These are phyloP conservation scores for Omphalea diandra DNA, from an alignment of 441 rosid species.

Conservation along the genomic window DNA sequence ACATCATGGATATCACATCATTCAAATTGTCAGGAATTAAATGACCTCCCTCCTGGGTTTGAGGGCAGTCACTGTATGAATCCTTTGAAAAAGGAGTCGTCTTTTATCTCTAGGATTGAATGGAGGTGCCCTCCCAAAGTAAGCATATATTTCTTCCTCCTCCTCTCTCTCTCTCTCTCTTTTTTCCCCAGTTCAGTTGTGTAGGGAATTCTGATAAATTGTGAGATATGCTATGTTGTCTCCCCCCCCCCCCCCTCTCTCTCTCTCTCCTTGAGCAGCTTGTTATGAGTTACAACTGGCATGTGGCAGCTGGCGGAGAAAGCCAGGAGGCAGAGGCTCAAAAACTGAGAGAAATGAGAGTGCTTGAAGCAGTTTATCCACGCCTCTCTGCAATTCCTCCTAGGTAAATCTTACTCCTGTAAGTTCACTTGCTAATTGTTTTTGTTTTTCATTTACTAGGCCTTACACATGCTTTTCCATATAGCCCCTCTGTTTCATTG, in stretches of 20 bases:
- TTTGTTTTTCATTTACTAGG: background rate
- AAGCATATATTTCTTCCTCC: conserved; percentile 16
- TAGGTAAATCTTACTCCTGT: conserved; percentile 35
- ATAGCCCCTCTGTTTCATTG: conserved; percentile 52
- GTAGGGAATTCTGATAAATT: too few species aligned
- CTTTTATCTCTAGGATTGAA: conserved; percentile 30
- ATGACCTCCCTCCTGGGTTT: conserved; percentile 46
- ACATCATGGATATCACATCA: conserved; percentile 14
- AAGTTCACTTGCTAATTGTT: background rate
- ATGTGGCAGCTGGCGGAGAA: conserved; percentile 83
- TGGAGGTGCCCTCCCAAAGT: conserved; percentile 68
- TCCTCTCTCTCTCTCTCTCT: too few species aligned
- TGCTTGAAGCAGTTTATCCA: conserved; percentile 85
- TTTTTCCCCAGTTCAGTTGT: too few species aligned
- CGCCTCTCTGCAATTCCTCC: conserved; percentile 75
- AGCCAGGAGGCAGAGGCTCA: conserved; percentile 63
- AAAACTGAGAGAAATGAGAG: conserved; percentile 68
- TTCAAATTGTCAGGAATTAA: conserved; percentile 10
- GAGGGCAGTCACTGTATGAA: conserved; percentile 27
- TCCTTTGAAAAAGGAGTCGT: conserved; percentile 14
- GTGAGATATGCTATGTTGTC: too few species aligned
- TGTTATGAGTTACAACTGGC: conserved; percentile 46
- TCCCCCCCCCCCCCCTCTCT: too few species aligned
- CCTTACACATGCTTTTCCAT: conserved; percentile 18
- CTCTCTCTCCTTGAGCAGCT: too few species aligned